Percentiles rank a stretch among this genome's conserved stretches.
Conservation (phyloP, 768 basidiomycete genomes). For the Hortiboletus campestris region DNA sequence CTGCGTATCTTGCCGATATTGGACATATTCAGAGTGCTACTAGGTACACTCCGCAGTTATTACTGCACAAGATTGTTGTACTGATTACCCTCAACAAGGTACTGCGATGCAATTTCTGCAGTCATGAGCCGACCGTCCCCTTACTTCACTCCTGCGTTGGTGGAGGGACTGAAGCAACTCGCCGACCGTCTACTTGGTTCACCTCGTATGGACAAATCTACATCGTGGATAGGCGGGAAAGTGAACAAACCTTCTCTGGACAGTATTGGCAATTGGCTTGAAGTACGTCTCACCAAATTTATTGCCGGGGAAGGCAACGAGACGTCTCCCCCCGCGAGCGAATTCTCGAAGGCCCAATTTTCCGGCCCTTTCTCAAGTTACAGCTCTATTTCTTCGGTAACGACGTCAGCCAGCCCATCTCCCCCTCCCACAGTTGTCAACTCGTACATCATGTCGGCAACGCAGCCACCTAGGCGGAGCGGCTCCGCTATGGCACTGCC, state of each 20-base stretch:
- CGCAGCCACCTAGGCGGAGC: constrained; percentile 52
- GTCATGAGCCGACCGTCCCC: constrained; percentile 62
- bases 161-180: constrained; percentile 75
- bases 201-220: constrained; percentile 70
- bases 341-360: constrained; percentile 37
- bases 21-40: constrained; percentile 77
- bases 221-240: constrained; percentile 86
- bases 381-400: constrained; percentile 84
- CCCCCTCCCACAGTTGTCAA: constrained; percentile 60
- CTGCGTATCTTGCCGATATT: constrained; percentile 71
- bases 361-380: constrained; percentile 91
- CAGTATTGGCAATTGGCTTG: constrained; percentile 88
- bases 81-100: constrained; percentile 55
- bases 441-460: constrained; percentile 30
- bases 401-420: constrained; percentile 73
- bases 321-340: constrained; percentile 36
- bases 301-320: constrained; percentile 87
- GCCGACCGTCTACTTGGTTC: constrained; percentile 75
- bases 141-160: constrained; percentile 61
- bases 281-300: constrained; percentile 88
- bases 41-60: constrained; percentile 45
- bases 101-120: constrained; percentile 85
- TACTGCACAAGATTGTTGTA: background rate
- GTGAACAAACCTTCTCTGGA: constrained; percentile 90
- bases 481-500: constrained; percentile 69